These are phyloP conservation scores for Saccharomyces hybrid DNA, from an alignment of 1,139 yeast genomes.

Conservation along the genomic window DNA sequence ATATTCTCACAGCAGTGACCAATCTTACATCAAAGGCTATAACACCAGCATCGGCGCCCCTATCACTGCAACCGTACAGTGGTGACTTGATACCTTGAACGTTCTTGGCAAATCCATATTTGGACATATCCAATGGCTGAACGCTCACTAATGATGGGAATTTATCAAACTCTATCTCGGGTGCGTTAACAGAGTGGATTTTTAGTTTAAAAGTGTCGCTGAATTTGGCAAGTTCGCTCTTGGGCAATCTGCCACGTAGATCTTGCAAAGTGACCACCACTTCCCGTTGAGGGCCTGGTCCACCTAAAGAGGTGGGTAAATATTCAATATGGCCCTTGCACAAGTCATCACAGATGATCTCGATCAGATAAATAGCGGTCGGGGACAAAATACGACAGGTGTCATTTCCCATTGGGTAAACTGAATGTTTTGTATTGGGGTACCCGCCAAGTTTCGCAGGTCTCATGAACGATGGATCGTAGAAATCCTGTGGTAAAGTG, in stretches of 20 bases:
- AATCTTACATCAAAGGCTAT: constrained; percentile 21
- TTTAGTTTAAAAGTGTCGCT: constrained; percentile 41
- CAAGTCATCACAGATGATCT: constrained; percentile 44
- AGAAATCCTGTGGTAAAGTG: constrained; percentile 55
- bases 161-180: constrained; percentile 30
- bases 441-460: constrained; percentile 25
- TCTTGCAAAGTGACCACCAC: constrained; percentile 44
- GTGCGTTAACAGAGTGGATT: constrained; percentile 41
- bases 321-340: constrained; percentile 58
- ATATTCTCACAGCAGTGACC: constrained; percentile 48
- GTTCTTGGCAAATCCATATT: constrained; percentile 20
- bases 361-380: constrained; percentile 68
- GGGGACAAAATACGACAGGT: constrained; percentile 40
- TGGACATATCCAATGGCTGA: constrained; percentile 19
- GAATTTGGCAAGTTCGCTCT: constrained; percentile 29
- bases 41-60: constrained; percentile 26
- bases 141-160: constrained; percentile 20
- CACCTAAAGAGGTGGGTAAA: constrained; percentile 50
- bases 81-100: constrained; percentile 41
- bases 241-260: constrained; percentile 39
- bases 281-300: constrained; percentile 50
- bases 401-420: constrained; percentile 42
- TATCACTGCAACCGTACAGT: constrained; percentile 35
- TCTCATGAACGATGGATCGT: constrained; percentile 30
- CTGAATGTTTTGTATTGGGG: constrained; percentile 32